phyloP scores from a whole-genome alignment of 768 basidiomycete genomes.

The Lactarius sanguifluus region DNA sequence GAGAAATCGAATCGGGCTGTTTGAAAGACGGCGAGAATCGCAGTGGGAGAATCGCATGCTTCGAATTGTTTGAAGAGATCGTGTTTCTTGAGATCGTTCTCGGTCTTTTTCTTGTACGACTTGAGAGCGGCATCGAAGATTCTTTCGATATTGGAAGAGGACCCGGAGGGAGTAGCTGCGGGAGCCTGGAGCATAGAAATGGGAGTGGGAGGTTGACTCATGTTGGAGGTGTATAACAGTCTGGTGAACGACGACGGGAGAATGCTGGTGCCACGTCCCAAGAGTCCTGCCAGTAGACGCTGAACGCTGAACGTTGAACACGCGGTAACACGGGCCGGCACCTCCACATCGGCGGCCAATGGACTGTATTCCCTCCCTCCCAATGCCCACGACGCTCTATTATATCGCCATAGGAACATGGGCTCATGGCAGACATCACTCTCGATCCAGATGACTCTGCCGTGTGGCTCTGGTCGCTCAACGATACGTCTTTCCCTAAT shows the following conservation, averaged over 20 bases:
- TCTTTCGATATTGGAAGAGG: background rate
- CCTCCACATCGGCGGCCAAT: too few species aligned
- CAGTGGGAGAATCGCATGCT: background rate
- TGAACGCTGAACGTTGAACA: too few species aligned
- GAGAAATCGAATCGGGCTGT: background rate
- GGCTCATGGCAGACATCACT: constrained; percentile 26
- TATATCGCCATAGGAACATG: constrained; percentile 21
- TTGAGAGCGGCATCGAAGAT: background rate
- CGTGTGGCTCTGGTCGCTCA: background rate
- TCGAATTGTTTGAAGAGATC: background rate
- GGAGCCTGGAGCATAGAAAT: background rate
- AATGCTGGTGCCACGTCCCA: too few species aligned
- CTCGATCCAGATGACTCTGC: constrained; percentile 11
- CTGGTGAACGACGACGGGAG: too few species aligned
- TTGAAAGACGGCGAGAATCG: background rate
- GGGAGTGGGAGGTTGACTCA: background rate
- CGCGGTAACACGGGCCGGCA: too few species aligned
- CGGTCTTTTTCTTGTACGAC: background rate
- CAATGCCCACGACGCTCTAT: background rate
- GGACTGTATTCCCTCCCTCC: too few species aligned
- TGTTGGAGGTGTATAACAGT: background rate
- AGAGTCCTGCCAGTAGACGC: too few species aligned
- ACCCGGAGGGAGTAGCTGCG: background rate
- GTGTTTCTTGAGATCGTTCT: background rate
- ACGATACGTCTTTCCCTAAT: constrained; percentile 3